Conservation (phyloP, 352 stramenopile species). For the Aphanomyces invadans region DNA sequence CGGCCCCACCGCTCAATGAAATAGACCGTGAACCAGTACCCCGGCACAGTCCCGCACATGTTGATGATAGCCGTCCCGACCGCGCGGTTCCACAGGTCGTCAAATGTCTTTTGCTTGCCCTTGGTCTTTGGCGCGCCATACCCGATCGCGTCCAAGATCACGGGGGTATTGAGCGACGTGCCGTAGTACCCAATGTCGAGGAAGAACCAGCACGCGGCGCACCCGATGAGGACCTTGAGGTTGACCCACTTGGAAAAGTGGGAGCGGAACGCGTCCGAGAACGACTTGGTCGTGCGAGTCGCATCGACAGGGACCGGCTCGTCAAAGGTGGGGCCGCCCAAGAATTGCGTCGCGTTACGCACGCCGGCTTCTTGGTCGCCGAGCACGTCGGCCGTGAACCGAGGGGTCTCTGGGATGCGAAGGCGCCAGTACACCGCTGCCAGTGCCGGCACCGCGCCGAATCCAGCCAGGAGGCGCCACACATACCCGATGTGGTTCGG, state of each 20-base stretch:
- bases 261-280: constrained; percentile 31
- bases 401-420: constrained; percentile 40
- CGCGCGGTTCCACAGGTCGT: constrained; percentile 38
- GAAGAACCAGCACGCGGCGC: constrained; percentile 48
- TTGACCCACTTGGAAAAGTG: constrained; percentile 38
- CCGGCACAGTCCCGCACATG: constrained; percentile 41
- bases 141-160: constrained; percentile 39
- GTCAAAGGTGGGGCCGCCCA: constrained; percentile 22
- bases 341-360: constrained; percentile 31
- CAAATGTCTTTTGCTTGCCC: constrained; percentile 43
- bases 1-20: constrained; percentile 45
- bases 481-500: constrained; percentile 37
- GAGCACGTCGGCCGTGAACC: constrained; percentile 42
- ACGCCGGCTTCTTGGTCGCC: constrained; percentile 32
- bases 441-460: constrained; percentile 36
- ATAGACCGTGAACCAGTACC: constrained; percentile 61
- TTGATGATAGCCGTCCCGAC: constrained; percentile 41
- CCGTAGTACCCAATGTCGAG: constrained; percentile 57
- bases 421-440: constrained; percentile 43
- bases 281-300: constrained; percentile 38
- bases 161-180: constrained; percentile 42
- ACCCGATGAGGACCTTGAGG: constrained; percentile 41
- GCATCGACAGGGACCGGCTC: constrained; percentile 37
- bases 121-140: constrained; percentile 32
- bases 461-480: constrained; percentile 39